phyloP scores from a whole-genome alignment of 2,329 filamentous ascomycete genomes.

The Hortaea werneckii region DNA sequence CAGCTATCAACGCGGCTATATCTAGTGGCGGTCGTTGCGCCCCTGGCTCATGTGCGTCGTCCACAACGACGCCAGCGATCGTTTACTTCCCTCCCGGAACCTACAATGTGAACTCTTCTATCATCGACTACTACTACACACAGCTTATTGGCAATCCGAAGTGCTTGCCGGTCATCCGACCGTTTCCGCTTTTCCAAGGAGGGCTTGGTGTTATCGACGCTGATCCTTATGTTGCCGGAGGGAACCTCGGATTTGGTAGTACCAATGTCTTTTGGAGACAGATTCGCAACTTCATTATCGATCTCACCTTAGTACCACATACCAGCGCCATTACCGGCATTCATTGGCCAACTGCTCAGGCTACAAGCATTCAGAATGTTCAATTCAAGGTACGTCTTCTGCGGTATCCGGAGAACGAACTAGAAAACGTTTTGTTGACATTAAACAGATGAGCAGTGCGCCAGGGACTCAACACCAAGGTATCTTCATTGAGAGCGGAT shows the following conservation, averaged over 20 bases:
- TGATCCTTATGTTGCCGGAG: constrained; percentile 39
- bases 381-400: constrained; percentile 24
- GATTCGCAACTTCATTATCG: constrained; percentile 56
- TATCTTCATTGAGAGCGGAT: constrained; percentile 34
- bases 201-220: constrained; percentile 41
- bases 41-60: constrained; percentile 31
- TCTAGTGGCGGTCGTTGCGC: constrained; percentile 31
- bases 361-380: constrained; percentile 36
- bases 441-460: constrained; percentile 28
- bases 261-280: constrained; percentile 57
- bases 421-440: too few relatives aligned
- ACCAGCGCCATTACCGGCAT: constrained; percentile 32
- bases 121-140: constrained; percentile 55
- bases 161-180: constrained; percentile 45
- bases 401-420: too few relatives aligned
- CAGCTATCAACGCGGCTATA: constrained; percentile 41
- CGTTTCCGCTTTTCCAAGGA: constrained; percentile 39
- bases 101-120: constrained; percentile 46
- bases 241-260: constrained; percentile 29
- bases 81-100: constrained; percentile 42
- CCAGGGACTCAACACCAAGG: constrained; percentile 38
- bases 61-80: constrained; percentile 44
- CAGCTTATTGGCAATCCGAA: constrained; percentile 52
- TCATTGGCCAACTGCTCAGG: constrained; percentile 38
- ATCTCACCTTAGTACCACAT: constrained; percentile 43